These are phyloP conservation scores for Mycena albidolilacea DNA, from an alignment of 768 basidiomycete species.

Conservation along the genomic window DNA sequence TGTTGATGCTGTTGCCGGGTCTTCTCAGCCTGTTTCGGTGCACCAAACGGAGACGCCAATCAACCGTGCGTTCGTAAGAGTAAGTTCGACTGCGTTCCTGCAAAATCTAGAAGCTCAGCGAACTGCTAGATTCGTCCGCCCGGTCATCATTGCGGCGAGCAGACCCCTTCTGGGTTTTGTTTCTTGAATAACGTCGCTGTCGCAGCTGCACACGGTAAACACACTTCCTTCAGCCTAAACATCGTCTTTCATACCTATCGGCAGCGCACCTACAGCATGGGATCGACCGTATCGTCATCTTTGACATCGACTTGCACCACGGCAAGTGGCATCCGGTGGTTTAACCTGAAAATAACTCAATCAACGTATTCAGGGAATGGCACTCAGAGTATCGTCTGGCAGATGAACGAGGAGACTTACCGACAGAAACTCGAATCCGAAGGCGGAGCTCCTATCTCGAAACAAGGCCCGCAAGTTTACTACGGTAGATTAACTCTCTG, in stretches of 20 bases:
- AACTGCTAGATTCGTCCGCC: no score
- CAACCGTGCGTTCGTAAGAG: slow-evolving; percentile 75
- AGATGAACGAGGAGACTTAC: slow-evolving; percentile 91
- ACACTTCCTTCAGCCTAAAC: neutral
- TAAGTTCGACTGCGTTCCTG: no score
- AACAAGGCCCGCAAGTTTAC: slow-evolving; percentile 74
- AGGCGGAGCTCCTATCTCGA: slow-evolving; percentile 51
- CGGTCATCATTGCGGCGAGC: slow-evolving; percentile 95
- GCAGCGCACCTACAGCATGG: slow-evolving; percentile 86
- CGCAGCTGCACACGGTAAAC: slow-evolving; percentile 89
- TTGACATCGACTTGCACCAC: slow-evolving; percentile 95
- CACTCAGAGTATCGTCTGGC: slow-evolving; percentile 93
- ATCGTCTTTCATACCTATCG: neutral
- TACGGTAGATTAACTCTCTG: slow-evolving; percentile 61
- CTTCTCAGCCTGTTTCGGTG: slow-evolving; percentile 22
- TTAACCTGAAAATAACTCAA: neutral
- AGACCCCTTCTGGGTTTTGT: slow-evolving; percentile 93
- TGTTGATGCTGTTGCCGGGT: slow-evolving; percentile 74
- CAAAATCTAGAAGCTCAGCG: no score
- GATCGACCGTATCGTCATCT: slow-evolving; percentile 84
- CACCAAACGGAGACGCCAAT: slow-evolving; percentile 30
- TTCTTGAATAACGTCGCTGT: slow-evolving; percentile 96
- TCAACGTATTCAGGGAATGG: slow-evolving; percentile 78
- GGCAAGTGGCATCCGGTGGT: slow-evolving; percentile 52
- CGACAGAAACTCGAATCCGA: slow-evolving; percentile 74